phyloP scores from a whole-genome alignment of 2,329 filamentous ascomycete genomes.

The Fusarium annulatum region DNA sequence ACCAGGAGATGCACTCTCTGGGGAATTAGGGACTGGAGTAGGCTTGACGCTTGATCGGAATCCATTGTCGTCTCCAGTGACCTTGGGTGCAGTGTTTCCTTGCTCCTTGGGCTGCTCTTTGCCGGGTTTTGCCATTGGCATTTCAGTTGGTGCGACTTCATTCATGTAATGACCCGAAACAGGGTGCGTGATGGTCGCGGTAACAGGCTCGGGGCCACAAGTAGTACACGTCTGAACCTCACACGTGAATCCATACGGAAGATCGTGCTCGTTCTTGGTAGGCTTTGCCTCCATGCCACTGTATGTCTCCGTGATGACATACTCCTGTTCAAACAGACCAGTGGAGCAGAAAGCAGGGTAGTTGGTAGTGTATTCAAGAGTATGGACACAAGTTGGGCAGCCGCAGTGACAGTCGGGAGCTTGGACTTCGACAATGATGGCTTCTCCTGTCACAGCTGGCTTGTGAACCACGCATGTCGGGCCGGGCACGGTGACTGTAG shows the following conservation, averaged over 20 bases:
- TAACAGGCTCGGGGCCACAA: conserved; percentile 23
- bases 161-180: conserved; percentile 52
- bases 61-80: background rate
- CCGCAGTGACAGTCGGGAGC: conserved; percentile 34
- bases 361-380: conserved; percentile 15
- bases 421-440: conserved; percentile 21
- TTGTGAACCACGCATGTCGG: conserved; percentile 3
- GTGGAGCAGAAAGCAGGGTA: conserved; percentile 21
- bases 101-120: background rate
- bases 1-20: conserved; percentile 3
- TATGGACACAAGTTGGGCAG: conserved; percentile 26
- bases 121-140: background rate
- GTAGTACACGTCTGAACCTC: conserved; percentile 28
- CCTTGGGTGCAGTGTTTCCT: background rate
- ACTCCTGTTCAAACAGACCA: conserved; percentile 27
- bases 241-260: conserved; percentile 28
- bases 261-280: background rate
- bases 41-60: conserved; percentile 16
- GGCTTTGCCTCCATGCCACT: conserved; percentile 24
- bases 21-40: background rate
- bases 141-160: background rate
- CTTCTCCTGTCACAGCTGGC: conserved; percentile 19
- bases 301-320: conserved; percentile 27
- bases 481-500: background rate
- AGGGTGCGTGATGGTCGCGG: conserved; percentile 31